A percentile compares a stretch with the other conserved stretches of the same genome.
These are phyloP conservation scores for Trypanosoma boissoni DNA, from an alignment of 208 protist species.

Conservation along the genomic window DNA sequence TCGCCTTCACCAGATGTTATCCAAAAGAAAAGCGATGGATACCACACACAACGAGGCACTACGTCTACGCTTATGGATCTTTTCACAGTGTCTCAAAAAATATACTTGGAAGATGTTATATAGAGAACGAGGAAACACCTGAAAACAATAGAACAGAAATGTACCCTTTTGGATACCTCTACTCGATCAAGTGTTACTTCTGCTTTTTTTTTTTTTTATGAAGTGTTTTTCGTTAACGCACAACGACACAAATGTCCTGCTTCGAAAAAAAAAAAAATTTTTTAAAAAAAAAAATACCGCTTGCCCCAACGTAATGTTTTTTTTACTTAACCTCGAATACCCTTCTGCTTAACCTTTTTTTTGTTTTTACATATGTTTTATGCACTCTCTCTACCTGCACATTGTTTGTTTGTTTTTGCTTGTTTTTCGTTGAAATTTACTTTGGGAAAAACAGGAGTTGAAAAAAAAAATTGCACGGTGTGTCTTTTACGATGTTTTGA, in stretches of 20 bases:
- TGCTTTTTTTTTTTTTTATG: not conserved
- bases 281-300: too few species aligned
- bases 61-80: slow-evolving; percentile 18
- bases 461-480: not conserved
- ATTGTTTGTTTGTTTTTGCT: slow-evolving; percentile 3
- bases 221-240: too few species aligned
- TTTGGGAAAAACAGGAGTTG: too few species aligned
- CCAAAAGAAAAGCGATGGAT: slow-evolving; percentile 34
- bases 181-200: too few species aligned
- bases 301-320: too few species aligned
- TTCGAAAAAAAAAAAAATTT: too few species aligned
- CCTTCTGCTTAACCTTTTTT: too few species aligned
- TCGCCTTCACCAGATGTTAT: slow-evolving; percentile 34
- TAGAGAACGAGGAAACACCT: not conserved
- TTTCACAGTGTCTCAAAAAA: slow-evolving; percentile 5
- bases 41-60: slow-evolving; percentile 32
- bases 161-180: too few species aligned
- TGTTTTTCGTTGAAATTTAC: not conserved
- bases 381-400: too few species aligned
- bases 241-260: too few species aligned
- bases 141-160: not conserved
- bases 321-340: too few species aligned
- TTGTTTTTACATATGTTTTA: too few species aligned
- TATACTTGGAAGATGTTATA: slow-evolving; percentile 19
- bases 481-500: slow-evolving; percentile 1